A percentile compares a stretch with the other conserved stretches of the same genome.
Conservation (phyloP, 2,329 filamentous ascomycete species). For the Penicillium concentricum region DNA sequence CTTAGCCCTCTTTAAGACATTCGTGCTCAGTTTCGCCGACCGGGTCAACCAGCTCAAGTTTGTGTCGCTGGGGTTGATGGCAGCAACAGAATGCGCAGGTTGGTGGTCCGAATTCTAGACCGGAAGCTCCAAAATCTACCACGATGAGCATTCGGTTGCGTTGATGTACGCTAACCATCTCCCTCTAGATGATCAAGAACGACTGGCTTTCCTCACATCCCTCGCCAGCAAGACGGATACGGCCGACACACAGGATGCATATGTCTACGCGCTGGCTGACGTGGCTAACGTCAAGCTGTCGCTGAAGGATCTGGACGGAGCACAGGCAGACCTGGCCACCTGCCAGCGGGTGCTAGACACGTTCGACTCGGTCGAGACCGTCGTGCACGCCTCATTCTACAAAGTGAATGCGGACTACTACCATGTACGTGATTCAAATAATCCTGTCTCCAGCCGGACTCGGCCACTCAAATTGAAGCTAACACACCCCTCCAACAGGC, state of each 20-base stretch:
- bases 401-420: slow-evolving; percentile 93
- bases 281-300: slow-evolving; percentile 84
- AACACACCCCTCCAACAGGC: slow-evolving; percentile 43
- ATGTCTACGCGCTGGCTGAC: slow-evolving; percentile 89
- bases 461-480: neutral
- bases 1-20: slow-evolving; percentile 87
- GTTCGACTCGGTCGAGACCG: slow-evolving; percentile 92
- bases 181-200: slow-evolving; percentile 75
- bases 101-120: neutral
- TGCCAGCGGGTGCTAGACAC: slow-evolving; percentile 84
- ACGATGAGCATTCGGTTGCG: neutral
- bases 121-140: neutral
- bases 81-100: slow-evolving; percentile 71
- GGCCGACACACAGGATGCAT: slow-evolving; percentile 89
- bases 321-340: slow-evolving; percentile 80
- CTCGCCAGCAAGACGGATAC: slow-evolving; percentile 88
- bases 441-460: neutral
- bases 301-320: slow-evolving; percentile 74
- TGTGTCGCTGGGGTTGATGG: slow-evolving; percentile 83
- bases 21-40: slow-evolving; percentile 93
- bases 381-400: slow-evolving; percentile 96
- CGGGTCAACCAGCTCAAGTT: slow-evolving; percentile 99
- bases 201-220: slow-evolving; percentile 77
- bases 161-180: slow-evolving; percentile 13
- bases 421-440: slow-evolving; percentile 53